Conservation (phyloP, 108 stramenopile genomes). For the Pseudonitzschia delicatissima region DNA sequence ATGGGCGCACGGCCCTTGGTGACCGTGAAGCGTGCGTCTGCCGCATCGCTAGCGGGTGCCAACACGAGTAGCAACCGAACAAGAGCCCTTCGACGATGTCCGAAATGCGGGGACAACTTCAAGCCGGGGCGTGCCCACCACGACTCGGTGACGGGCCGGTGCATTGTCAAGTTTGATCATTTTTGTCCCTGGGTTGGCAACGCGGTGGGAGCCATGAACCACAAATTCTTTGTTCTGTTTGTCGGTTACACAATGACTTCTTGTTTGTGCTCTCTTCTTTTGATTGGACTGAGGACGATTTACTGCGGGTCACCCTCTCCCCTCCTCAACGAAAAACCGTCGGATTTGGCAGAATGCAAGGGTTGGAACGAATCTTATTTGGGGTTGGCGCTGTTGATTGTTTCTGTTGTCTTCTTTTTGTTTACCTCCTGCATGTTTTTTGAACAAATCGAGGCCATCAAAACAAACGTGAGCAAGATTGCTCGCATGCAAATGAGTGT, state of each 20-base stretch:
- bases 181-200: constrained; percentile 94
- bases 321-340: background rate
- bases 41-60: constrained; percentile 1
- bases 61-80: constrained; percentile 11
- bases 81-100: constrained; percentile 63
- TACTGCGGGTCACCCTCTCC: constrained; percentile 45
- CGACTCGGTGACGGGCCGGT: constrained; percentile 84
- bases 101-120: constrained; percentile 77
- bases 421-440: constrained; percentile 95
- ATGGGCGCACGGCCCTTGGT: constrained; percentile 76
- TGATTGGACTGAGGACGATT: constrained; percentile 55
- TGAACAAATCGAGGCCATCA: constrained; percentile 89
- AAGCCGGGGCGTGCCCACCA: constrained; percentile 85
- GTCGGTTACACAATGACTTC: constrained; percentile 84
- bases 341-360: constrained; percentile 17
- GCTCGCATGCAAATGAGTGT: constrained; percentile 87
- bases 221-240: constrained; percentile 95
- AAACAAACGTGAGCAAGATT: constrained; percentile 89
- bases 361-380: constrained; percentile 30
- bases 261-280: constrained; percentile 65
- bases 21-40: constrained; percentile 30
- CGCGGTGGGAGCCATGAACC: constrained; percentile 91
- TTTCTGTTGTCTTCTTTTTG: constrained; percentile 83
- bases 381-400: constrained; percentile 37
- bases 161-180: constrained; percentile 68